A percentile compares a stretch with the other conserved stretches of the same genome.
Evolutionary conservation across 1,284 basidiomycete species (phyloP).

Genomic region (Trichosporon inkin): DNA sequence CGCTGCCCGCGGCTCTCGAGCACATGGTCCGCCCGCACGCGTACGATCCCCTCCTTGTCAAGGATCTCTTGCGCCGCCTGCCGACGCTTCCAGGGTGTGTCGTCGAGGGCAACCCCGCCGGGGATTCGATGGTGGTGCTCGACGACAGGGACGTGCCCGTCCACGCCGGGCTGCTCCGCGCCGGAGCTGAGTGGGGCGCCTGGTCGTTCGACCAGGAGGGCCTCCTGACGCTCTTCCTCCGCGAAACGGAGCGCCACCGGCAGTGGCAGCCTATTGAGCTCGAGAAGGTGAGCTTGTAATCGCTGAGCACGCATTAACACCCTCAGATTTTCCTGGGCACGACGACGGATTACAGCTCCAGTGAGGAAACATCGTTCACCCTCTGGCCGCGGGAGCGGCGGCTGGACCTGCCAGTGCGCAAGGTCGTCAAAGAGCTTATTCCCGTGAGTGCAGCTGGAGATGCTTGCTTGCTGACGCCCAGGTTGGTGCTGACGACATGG

Average conservation of each 20-base stretch:
- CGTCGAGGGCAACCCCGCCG: not conserved
- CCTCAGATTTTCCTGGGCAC: not conserved
- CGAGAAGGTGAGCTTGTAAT: not conserved
- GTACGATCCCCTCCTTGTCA: not conserved
- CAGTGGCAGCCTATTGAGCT: not conserved
- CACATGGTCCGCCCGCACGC: not conserved
- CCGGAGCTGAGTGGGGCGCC: not conserved
- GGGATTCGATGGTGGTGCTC: too few species aligned
- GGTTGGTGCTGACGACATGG: not conserved
- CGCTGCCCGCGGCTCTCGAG: too few species aligned
- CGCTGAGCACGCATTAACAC: not conserved
- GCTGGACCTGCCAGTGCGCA: too few species aligned
- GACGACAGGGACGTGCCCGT: too few species aligned
- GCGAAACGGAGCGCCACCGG: not conserved
- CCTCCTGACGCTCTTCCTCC: not conserved
- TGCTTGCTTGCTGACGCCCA: not conserved
- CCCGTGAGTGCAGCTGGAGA: not conserved
- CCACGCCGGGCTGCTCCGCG: not conserved
- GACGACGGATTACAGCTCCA: not conserved
- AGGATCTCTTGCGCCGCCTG: not conserved
- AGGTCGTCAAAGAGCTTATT: too few species aligned
- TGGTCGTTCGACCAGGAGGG: not conserved
- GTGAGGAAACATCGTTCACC: not conserved
- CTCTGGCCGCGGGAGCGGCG: too few species aligned
- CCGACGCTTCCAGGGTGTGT: not conserved